A percentile compares a stretch with the other conserved stretches of the same genome.
These are phyloP conservation scores for Paradendryphiella salina DNA, from an alignment of 2,329 filamentous ascomycete genomes.

Conservation along the genomic window DNA sequence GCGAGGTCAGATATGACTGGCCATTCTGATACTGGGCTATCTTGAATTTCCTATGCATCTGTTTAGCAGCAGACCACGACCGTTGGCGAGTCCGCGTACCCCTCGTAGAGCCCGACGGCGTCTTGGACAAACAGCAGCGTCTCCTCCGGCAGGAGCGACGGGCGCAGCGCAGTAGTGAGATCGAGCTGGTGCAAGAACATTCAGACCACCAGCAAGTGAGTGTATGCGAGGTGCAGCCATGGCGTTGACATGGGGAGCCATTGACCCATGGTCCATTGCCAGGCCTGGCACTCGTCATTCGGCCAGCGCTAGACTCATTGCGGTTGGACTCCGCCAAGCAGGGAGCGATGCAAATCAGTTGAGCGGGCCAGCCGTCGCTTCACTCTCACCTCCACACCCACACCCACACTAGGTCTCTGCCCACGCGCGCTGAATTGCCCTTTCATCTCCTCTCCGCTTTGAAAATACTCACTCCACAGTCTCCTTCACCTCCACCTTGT, in stretches of 20 bases:
- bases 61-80: conserved; percentile 17
- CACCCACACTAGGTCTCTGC: conserved; percentile 9
- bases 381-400: conserved; percentile 21
- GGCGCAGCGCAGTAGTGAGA: conserved; percentile 93
- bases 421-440: conserved; percentile 3
- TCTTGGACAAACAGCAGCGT: conserved; percentile 95
- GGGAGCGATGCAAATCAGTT: conserved; percentile 15
- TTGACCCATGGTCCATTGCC: conserved; percentile 12
- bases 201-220: conserved; percentile 55
- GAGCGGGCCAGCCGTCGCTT: conserved; percentile 23
- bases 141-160: conserved; percentile 90
- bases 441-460: conserved; percentile 1
- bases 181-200: conserved; percentile 98
- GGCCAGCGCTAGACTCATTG: conserved; percentile 11
- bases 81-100: conserved; percentile 61
- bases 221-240: conserved; percentile 19
- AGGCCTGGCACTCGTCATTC: conserved; percentile 27
- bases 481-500: conserved; percentile 3
- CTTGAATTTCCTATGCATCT: conserved; percentile 77
- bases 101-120: conserved; percentile 95
- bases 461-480: conserved; percentile 23
- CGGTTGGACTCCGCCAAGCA: conserved; percentile 17
- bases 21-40: conserved; percentile 92
- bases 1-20: conserved; percentile 93
- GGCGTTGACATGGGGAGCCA: conserved; percentile 9